Base-by-base conservation (phyloP, 2,329 filamentous ascomycete species). In the Chaetothyriales sp. region DNA sequence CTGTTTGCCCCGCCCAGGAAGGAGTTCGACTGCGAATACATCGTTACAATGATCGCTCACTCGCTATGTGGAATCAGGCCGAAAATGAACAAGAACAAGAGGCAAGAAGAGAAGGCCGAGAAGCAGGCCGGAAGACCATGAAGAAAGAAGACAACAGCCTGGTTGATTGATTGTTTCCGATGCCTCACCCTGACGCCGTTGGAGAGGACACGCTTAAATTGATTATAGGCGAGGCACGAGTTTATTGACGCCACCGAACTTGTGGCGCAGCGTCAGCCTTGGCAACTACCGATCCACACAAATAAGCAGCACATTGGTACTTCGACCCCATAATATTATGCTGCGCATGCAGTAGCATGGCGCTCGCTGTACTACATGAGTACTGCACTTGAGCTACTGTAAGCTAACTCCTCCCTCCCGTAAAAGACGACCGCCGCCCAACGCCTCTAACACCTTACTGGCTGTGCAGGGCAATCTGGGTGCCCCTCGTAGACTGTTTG, bases 1-100 rank as follows among this genome's bases (percentile, higher is more conserved):
- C 76, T 83, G 65, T 82, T 86, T 67, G 76, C 78, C 70, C 81
- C 84, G 68, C 87, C 87, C 63, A 94, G 71, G 68, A 83, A 95
- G 57, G 85, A 82, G 73, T 85, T 93, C 59, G 86, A 85, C 66
- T 83, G 86, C 59, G 87, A 92, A 72, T 86, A 96, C 90, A 95
- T 95, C 32, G 10, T 39, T 15, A n/a, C 32, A 39, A 3, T 25
- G 69, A 15, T 4, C 2, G 9, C 32, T 39, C 10, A 12, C 32
- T 39, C 32, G 32, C 32, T 39, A 65, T 59, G 54, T 53, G 57
- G 47, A 25, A 51, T 56, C 57, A 50, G 51, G 58, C 59, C 49
- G 49, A 59, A 57, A 54, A 19, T 58, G 49, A 51, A 54, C 55
- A 53, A 52, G 58, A 57, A 60, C 57, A 25, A 25, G 3, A 6